Evolutionary conservation across 331 rosid genomes (phyloP).

Genomic region (Prunus yedoensis): DNA sequence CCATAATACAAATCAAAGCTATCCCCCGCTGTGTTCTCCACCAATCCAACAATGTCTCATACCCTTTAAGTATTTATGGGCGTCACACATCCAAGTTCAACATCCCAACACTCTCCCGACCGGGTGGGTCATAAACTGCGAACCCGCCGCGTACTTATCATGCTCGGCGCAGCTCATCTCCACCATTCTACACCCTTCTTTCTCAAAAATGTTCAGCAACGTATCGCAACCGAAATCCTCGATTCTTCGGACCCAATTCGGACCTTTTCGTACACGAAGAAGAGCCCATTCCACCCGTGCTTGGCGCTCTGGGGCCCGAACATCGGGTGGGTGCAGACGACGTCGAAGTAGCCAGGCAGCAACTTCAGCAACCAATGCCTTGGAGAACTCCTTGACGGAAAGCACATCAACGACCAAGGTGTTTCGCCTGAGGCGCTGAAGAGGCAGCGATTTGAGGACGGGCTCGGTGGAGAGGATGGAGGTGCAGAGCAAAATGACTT

Average conservation of each 20-base stretch:
- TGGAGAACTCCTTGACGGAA: slow-evolving; percentile 75
- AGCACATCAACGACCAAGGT: slow-evolving; percentile 71
- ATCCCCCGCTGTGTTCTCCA: slow-evolving; percentile 57
- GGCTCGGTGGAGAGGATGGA: slow-evolving; percentile 60
- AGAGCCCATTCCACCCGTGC: slow-evolving; percentile 49
- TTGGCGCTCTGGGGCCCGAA: slow-evolving; percentile 72
- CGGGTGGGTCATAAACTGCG: slow-evolving; percentile 80
- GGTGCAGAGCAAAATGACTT: slow-evolving; percentile 63
- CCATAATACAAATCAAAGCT: slow-evolving; percentile 85
- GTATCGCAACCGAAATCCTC: slow-evolving; percentile 47
- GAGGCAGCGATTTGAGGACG: slow-evolving; percentile 55
- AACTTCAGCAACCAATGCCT: slow-evolving; percentile 37
- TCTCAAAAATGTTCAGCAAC: slow-evolving; percentile 49
- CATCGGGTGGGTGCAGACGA: slow-evolving; percentile 77
- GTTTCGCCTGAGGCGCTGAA: slow-evolving; percentile 60
- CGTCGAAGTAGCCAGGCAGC: slow-evolving; percentile 54
- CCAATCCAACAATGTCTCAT: slow-evolving; percentile 68
- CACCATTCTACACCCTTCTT: slow-evolving; percentile 78
- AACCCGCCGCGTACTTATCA: slow-evolving; percentile 55
- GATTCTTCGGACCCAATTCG: slow-evolving; percentile 48
- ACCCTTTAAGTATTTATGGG: slow-evolving; percentile 80
- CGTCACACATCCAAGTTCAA: slow-evolving; percentile 52
- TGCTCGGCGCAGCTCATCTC: slow-evolving; percentile 72
- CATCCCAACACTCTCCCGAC: slow-evolving; percentile 70
- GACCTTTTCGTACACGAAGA: slow-evolving; percentile 59